These are phyloP conservation scores for Cryphonectria nitschkei DNA, from an alignment of 2,329 filamentous ascomycete genomes.

Conservation along the genomic window DNA sequence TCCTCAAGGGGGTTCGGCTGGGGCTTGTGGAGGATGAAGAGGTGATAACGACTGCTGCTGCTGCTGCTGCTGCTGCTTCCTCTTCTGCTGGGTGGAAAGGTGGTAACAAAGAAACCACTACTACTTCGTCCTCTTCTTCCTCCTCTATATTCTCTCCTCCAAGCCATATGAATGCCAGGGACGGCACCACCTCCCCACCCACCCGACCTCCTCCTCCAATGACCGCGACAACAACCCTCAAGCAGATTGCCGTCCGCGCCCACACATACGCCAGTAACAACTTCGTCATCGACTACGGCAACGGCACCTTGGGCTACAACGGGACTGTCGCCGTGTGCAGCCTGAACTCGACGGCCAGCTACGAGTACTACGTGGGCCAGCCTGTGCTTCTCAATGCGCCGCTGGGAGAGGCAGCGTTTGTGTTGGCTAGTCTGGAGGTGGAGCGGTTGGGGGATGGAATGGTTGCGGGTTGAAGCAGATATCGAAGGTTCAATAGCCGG, in stretches of 20 bases:
- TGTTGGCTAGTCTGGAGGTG: conserved; percentile 43
- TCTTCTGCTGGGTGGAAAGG: background rate
- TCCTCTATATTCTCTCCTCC: background rate
- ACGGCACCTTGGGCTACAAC: conserved; percentile 36
- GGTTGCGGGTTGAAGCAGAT: background rate
- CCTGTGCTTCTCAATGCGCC: conserved; percentile 44
- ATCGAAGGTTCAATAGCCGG: too few species aligned
- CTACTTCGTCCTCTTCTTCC: background rate
- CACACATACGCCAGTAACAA: background rate
- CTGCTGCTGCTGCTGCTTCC: too few species aligned
- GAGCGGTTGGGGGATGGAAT: conserved; percentile 32
- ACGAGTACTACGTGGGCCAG: conserved; percentile 44
- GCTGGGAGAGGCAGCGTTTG: conserved; percentile 42
- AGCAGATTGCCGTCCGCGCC: conserved; percentile 9
- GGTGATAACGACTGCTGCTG: background rate
- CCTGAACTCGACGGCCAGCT: conserved; percentile 45
- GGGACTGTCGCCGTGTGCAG: conserved; percentile 46
- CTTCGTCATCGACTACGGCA: conserved; percentile 19
- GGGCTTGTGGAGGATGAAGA: background rate
- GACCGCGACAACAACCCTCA: background rate
- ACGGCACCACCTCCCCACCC: background rate
- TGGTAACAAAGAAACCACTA: background rate
- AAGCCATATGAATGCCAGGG: background rate
- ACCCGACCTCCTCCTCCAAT: background rate
- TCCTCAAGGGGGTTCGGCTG: conserved; percentile 46